Conservation (phyloP, 2,329 filamentous ascomycete species). For the Trichophyton rubrum region DNA sequence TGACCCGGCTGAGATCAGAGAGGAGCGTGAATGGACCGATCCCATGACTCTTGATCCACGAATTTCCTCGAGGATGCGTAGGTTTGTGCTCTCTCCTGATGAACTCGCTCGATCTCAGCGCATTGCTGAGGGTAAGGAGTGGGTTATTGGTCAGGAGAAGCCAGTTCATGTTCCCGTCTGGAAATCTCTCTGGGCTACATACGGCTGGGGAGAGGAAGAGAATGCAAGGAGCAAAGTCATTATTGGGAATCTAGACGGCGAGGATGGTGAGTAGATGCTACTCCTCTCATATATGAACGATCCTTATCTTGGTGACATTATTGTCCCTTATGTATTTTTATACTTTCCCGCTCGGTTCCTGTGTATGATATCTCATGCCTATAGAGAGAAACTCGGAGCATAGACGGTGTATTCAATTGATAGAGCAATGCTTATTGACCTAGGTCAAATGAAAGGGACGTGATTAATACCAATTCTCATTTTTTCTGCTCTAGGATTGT, state of each 20-base stretch:
- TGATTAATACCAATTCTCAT: neutral
- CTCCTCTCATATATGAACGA: neutral
- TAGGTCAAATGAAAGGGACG: neutral
- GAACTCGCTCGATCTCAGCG: slow-evolving; percentile 55
- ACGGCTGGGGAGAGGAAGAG: slow-evolving; percentile 32
- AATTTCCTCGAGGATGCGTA: slow-evolving; percentile 66
- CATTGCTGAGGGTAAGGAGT: slow-evolving; percentile 53
- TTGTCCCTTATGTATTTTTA: neutral
- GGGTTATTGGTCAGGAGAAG: slow-evolving; percentile 52
- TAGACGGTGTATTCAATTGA: neutral
- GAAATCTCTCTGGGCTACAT: slow-evolving; percentile 29
- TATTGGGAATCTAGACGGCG: slow-evolving; percentile 28
- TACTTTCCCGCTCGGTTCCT: neutral
- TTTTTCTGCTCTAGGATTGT: neutral
- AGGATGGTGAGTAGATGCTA: slow-evolving; percentile 10
- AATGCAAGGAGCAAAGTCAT: slow-evolving; percentile 28
- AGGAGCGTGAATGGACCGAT: slow-evolving; percentile 63
- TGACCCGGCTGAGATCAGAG: slow-evolving; percentile 32
- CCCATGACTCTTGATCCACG: slow-evolving; percentile 64
- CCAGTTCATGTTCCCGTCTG: slow-evolving; percentile 26
- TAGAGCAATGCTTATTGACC: neutral
- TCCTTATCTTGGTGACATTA: neutral
- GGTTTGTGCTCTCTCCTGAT: slow-evolving; percentile 56
- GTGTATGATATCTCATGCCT: neutral
- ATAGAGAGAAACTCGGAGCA: neutral